These are phyloP conservation scores for Hyaloperonospora brassicae DNA, from an alignment of 352 stramenopile genomes.

Conservation along the genomic window DNA sequence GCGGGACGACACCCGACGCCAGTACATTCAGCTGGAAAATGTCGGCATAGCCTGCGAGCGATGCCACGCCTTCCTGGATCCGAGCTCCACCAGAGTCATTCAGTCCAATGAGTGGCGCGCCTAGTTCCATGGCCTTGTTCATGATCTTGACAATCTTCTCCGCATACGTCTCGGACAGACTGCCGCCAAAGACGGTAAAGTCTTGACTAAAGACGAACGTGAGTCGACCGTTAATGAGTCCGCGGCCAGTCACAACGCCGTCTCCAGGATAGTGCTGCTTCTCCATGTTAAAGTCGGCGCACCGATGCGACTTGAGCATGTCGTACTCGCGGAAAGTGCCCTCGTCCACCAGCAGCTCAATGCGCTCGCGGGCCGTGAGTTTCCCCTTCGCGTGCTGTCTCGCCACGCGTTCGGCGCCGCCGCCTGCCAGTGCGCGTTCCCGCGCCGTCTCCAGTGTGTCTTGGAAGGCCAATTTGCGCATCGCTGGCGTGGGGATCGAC, in stretches of 20 bases:
- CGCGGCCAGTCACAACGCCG: slow-evolving; percentile 93
- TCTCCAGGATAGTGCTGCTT: slow-evolving; percentile 89
- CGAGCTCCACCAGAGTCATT: slow-evolving; percentile 96
- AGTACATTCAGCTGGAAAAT: slow-evolving; percentile 98
- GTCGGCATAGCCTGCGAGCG: slow-evolving; percentile 95
- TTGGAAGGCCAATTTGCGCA: slow-evolving; percentile 64
- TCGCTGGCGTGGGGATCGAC: slow-evolving; percentile 41
- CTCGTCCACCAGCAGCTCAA: slow-evolving; percentile 93
- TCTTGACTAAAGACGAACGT: slow-evolving; percentile 97
- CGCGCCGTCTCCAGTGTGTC: slow-evolving; percentile 65
- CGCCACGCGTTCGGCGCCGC: slow-evolving; percentile 69
- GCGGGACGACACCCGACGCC: slow-evolving; percentile 89
- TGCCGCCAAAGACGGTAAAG: slow-evolving; percentile 97
- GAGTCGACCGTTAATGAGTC: slow-evolving; percentile 90
- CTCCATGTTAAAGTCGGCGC: slow-evolving; percentile 96
- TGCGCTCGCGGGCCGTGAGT: slow-evolving; percentile 93
- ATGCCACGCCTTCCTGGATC: slow-evolving; percentile 98
- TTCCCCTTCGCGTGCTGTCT: slow-evolving; percentile 95
- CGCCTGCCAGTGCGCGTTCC: slow-evolving; percentile 77
- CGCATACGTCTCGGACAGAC: slow-evolving; percentile 92
- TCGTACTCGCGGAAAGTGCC: slow-evolving; percentile 94
- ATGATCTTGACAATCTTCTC: slow-evolving; percentile 99
- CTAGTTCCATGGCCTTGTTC: slow-evolving; percentile 94
- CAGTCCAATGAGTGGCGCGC: slow-evolving; percentile 94
- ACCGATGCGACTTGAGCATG: slow-evolving; percentile 94